These are phyloP conservation scores for Limnomonas spitsbergensis DNA, from an alignment of 139 green algal genomes.

Conservation along the genomic window DNA sequence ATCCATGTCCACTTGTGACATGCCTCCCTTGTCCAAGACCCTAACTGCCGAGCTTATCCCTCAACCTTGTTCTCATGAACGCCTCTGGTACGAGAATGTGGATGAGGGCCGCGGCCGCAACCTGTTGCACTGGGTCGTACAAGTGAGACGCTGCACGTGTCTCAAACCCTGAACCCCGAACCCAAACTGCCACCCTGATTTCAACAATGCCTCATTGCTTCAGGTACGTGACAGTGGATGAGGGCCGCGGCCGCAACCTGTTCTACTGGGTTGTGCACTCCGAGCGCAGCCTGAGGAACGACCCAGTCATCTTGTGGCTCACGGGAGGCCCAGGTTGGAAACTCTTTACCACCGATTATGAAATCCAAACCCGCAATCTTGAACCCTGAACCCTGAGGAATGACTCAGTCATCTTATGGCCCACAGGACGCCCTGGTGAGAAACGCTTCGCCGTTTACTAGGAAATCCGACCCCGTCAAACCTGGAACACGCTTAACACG, in stretches of 20 bases:
- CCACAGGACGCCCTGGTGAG: constrained; percentile 18
- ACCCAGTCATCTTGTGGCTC: constrained; percentile 48
- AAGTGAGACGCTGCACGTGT: not conserved
- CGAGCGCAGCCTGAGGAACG: constrained; percentile 9
- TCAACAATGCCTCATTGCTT: too few species aligned
- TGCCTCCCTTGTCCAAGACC: not conserved
- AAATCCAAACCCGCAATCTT: not conserved
- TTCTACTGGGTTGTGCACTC: constrained; percentile 43
- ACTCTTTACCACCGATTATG: not conserved
- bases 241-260: constrained; percentile 14
- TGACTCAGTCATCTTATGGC: constrained; percentile 24
- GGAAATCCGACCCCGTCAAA: too few species aligned
- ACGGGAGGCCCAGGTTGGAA: constrained; percentile 42
- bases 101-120: not conserved
- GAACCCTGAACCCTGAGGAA: not conserved
- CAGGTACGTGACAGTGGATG: constrained; percentile 44
- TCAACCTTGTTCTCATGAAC: not conserved
- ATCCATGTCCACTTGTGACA: not conserved
- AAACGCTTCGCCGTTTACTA: too few species aligned
- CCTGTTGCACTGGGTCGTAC: too few species aligned
- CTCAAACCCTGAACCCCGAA: not conserved
- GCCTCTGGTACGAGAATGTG: constrained; percentile 46
- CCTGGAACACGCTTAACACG: too few species aligned
- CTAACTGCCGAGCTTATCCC: too few species aligned
- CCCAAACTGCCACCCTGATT: too few species aligned